Evolutionary conservation across 257 asterid genomes (phyloP), one percentile per base, ranked within the genome.

Genomic region (Solanum acaule): DNA sequence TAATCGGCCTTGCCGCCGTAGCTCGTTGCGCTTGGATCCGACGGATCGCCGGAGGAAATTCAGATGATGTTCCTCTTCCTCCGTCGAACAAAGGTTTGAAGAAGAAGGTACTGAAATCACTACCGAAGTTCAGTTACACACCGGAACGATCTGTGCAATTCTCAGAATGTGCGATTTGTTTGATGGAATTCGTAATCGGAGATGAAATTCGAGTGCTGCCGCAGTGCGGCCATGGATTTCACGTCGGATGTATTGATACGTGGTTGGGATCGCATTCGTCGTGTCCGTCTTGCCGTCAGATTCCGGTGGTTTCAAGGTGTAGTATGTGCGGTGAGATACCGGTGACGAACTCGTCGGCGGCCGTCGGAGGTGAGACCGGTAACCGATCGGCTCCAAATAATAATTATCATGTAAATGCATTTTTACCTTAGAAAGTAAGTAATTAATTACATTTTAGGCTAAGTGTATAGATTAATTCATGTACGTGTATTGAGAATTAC

Each of bases 201-300:
- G 90, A 89, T 35, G 87, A 89, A 78, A 76, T 89, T 15, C 52
- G 88, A 9, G 56, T 86, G 61, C 65, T 89, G 67, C 92, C 92
- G 10, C 87, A 86, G 88, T 90, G 92, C 86, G 92, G 89, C 25
- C 92, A 90, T 44, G 92, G 88, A 10, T 90, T 88, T 46, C 92
- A 90, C 83, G 90, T 73, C 2, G 89, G 61, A 16, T 90, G 92
- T 71, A 84, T 90, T 3, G 92, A 90, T 85, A 82, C 92, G n/a
- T 90, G 92, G 92, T 87, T 90, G 12, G 89, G 70, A 61, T 85
- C 92, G 25, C 90, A 86, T 18, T 86, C 92, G 6, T 88, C 92
- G 0, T 90, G 92, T 35, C 92, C 92, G 20, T 90, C 92, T 2
- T 90, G 92, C 49, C 88, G 92, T 22, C 89, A 88, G 68, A 82